Evolutionary conservation across 768 basidiomycete genomes (phyloP).

Genomic region (Pleurotus eryngii): DNA sequence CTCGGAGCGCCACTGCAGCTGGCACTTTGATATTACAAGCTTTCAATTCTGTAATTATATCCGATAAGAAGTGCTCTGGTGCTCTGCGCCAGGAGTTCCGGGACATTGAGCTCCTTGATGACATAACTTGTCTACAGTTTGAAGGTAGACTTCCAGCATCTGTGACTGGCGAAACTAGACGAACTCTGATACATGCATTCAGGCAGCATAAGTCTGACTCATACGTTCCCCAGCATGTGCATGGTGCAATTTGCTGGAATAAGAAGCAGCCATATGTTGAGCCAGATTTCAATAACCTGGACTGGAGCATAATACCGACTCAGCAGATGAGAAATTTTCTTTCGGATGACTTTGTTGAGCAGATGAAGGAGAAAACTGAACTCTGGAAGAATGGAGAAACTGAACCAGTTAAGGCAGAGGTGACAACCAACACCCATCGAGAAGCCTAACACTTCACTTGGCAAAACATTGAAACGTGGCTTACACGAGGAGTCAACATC

Average conservation of each 20-base stretch:
- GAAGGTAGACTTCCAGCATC: conserved; percentile 11
- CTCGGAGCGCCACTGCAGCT: conserved; percentile 17
- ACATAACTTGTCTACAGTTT: conserved; percentile 26
- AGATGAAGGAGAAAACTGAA: background rate
- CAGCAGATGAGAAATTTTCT: background rate
- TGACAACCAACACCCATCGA: no score
- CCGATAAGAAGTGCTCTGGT: conserved; percentile 18
- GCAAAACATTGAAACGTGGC: no score
- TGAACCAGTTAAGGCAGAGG: no score
- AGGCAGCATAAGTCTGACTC: background rate
- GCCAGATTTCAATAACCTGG: background rate
- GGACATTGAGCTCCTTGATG: conserved; percentile 31
- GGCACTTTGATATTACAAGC: conserved; percentile 25
- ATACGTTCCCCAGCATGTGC: background rate
- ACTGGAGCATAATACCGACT: background rate
- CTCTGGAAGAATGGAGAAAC: no score
- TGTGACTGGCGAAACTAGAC: conserved; percentile 14
- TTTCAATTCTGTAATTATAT: conserved; percentile 19
- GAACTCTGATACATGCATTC: conserved; percentile 5
- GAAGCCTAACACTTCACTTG: no score
- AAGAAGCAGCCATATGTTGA: background rate
- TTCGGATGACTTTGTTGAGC: background rate
- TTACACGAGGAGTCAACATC: no score
- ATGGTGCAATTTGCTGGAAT: background rate
- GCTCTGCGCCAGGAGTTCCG: conserved; percentile 24